phyloP scores from a whole-genome alignment of 2,329 filamentous ascomycete species.

The Capronia americana region DNA sequence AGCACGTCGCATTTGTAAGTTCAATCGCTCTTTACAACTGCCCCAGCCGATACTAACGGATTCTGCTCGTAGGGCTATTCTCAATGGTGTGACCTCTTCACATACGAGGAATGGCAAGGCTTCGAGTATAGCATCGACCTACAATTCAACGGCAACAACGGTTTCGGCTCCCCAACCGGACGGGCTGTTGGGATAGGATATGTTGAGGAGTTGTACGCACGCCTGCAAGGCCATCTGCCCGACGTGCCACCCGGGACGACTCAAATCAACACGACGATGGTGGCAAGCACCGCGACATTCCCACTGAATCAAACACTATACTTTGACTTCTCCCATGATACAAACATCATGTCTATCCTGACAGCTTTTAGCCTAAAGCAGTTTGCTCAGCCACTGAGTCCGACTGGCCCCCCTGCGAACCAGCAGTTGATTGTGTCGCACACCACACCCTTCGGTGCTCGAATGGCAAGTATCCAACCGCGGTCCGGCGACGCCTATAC shows the following conservation, averaged over 20 bases:
- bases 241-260: conserved; percentile 38
- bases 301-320: conserved; percentile 77
- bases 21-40: background rate
- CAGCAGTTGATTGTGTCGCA: conserved; percentile 71
- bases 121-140: conserved; percentile 76
- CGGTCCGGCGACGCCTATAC: background rate
- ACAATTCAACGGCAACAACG: conserved; percentile 65
- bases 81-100: conserved; percentile 76
- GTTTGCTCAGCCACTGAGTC: conserved; percentile 66
- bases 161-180: conserved; percentile 63
- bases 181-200: conserved; percentile 76
- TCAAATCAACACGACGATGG: conserved; percentile 56
- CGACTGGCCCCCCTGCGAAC: conserved; percentile 60
- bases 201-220: conserved; percentile 71
- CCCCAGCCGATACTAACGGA: background rate
- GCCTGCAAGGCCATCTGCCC: conserved; percentile 55
- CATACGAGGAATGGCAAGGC: conserved; percentile 73
- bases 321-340: conserved; percentile 80
- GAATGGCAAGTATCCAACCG: conserved; percentile 54
- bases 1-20: conserved; percentile 69
- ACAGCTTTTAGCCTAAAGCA: conserved; percentile 71
- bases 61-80: conserved; percentile 63
- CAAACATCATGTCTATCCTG: conserved; percentile 72
- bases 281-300: conserved; percentile 69
- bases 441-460: conserved; percentile 73